Conservation (phyloP, 768 basidiomycete species). For the Termitomyces sp. region DNA sequence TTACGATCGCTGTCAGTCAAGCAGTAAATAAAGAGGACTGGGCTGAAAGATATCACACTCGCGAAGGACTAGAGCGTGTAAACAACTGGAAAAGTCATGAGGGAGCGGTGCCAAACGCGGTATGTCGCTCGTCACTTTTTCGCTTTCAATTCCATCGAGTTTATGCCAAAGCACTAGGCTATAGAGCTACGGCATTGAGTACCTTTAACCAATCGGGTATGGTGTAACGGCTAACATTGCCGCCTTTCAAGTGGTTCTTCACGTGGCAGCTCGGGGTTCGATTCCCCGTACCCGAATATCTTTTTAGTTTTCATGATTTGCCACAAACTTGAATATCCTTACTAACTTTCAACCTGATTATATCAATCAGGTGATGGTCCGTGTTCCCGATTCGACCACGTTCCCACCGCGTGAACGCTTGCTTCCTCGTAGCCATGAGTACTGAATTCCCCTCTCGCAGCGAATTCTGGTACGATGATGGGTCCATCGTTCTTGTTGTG, state of each 20-base stretch:
- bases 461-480: conserved; percentile 35
- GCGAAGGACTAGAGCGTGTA: too few species aligned
- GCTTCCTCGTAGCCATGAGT: neutral
- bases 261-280: neutral
- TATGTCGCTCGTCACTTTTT: too few species aligned
- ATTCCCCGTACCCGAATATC: neutral
- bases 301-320: too few species aligned
- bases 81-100: too few species aligned
- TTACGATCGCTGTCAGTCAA: too few species aligned
- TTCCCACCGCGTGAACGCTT: neutral
- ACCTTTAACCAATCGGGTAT: conserved; percentile 26
- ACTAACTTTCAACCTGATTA: neutral
- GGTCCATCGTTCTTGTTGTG: conserved; percentile 32
- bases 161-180: too few species aligned
- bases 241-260: conserved; percentile 35
- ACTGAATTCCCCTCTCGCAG: neutral
- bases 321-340: too few species aligned
- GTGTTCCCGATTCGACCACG: neutral
- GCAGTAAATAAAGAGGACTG: too few species aligned
- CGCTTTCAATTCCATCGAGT: too few species aligned
- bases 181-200: too few species aligned
- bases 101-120: too few species aligned
- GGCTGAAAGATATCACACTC: too few species aligned
- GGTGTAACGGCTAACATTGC: conserved; percentile 59
- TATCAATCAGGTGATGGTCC: neutral